phyloP scores from a whole-genome alignment of 345 rosid genomes.

The Angophora floribunda region DNA sequence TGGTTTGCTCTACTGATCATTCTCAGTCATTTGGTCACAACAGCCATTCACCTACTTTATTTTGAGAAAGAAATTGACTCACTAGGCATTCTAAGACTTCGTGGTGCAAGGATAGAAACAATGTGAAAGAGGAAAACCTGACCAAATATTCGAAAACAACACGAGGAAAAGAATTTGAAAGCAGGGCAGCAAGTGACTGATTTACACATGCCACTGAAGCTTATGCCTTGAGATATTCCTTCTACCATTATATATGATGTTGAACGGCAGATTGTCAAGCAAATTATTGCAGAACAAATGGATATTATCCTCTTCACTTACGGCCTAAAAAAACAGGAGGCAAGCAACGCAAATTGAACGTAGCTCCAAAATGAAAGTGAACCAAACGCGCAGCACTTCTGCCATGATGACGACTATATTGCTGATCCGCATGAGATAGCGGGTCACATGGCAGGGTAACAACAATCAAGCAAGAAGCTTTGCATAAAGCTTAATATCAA shows the following conservation, averaged over 20 bases:
- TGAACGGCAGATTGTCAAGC: accelerated
- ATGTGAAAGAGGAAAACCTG: not conserved
- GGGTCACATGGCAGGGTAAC: not conserved
- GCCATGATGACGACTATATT: not conserved
- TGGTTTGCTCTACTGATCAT: no score
- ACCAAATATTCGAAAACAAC: not conserved
- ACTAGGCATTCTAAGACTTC: not conserved
- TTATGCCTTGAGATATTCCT: not conserved
- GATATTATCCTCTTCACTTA: not conserved
- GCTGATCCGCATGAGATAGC: not conserved
- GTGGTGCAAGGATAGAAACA: not conserved
- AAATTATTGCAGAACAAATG: not conserved
- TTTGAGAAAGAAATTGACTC: not conserved
- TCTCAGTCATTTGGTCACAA: not conserved
- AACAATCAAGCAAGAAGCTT: not conserved
- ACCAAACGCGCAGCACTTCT: not conserved
- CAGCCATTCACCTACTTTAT: not conserved
- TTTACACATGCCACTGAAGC: not conserved
- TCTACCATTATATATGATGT: not conserved
- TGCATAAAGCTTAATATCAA: not conserved
- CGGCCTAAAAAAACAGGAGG: not conserved
- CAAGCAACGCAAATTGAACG: not conserved
- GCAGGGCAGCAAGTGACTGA: not conserved
- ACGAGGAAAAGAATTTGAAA: not conserved
- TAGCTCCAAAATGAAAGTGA: not conserved